These are phyloP conservation scores for Lipomyces yamadae DNA, from an alignment of 805 yeast genomes.

Conservation along the genomic window DNA sequence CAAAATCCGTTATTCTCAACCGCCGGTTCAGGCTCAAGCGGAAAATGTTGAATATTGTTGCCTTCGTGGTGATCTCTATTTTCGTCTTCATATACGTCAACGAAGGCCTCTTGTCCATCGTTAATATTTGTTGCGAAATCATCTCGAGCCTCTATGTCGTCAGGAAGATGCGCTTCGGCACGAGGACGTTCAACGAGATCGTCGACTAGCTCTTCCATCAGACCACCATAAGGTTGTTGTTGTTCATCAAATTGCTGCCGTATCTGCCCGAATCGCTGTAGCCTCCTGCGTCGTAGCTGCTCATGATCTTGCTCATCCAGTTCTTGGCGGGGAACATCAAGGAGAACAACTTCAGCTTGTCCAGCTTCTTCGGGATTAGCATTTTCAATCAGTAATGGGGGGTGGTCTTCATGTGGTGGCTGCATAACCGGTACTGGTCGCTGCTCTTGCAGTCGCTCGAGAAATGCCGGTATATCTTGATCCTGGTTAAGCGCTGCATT, in stretches of 20 bases:
- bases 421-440: slow-evolving; percentile 5
- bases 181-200: background rate
- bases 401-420: background rate
- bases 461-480: slow-evolving; percentile 10
- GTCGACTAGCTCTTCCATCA: background rate
- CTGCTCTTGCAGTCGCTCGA: slow-evolving; percentile 1
- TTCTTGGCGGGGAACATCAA: background rate
- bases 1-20: slow-evolving; percentile 22
- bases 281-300: background rate
- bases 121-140: background rate
- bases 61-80: slow-evolving; percentile 8
- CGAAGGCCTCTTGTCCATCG: background rate
- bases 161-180: background rate
- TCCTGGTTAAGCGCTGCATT: slow-evolving; percentile 38
- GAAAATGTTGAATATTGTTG: background rate
- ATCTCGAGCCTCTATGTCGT: background rate
- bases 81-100: background rate
- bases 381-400: background rate
- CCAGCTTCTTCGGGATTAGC: background rate
- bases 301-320: slow-evolving; percentile 1
- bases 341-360: background rate
- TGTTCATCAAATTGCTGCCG: slow-evolving; percentile 2
- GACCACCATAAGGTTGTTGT: background rate
- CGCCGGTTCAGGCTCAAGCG: background rate
- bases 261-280: background rate